Conservation (phyloP, 2,329 filamentous ascomycete genomes). For the Sordariomycetes sp. region DNA sequence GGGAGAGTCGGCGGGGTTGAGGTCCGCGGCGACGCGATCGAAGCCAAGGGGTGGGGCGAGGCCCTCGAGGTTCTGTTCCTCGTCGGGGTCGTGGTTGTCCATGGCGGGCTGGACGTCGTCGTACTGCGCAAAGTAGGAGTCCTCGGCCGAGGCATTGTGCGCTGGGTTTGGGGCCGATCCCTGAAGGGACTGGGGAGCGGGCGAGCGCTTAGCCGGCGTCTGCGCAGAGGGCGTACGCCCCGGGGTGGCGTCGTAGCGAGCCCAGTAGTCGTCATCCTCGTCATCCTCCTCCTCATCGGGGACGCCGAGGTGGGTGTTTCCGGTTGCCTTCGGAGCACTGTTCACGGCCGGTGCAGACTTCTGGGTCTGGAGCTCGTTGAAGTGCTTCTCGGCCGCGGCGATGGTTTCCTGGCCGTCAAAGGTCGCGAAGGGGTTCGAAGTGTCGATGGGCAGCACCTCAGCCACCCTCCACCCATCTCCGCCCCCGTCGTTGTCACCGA, state of each 20-base stretch:
- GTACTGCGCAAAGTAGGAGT: slow-evolving; percentile 69
- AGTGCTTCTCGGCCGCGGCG: slow-evolving; percentile 49
- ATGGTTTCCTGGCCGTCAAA: slow-evolving; percentile 42
- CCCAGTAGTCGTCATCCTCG: slow-evolving; percentile 73
- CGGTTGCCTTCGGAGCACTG: slow-evolving; percentile 8
- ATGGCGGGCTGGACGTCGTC: slow-evolving; percentile 69
- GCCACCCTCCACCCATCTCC: slow-evolving; percentile 61
- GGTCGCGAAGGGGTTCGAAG: slow-evolving; percentile 40
- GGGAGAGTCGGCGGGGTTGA: slow-evolving; percentile 10
- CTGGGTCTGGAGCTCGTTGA: slow-evolving; percentile 20
- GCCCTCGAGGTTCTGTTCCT: slow-evolving; percentile 28
- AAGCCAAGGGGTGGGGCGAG: slow-evolving; percentile 24
- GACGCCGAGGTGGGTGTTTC: slow-evolving; percentile 14
- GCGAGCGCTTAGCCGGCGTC: slow-evolving; percentile 53
- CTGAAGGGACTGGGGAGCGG: slow-evolving; percentile 37
- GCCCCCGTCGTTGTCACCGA: slow-evolving; percentile 49
- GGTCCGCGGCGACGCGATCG: slow-evolving; percentile 6
- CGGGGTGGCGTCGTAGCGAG: slow-evolving; percentile 52
- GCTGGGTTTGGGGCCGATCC: slow-evolving; percentile 11
- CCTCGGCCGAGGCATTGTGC: slow-evolving; percentile 37
- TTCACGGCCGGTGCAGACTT: slow-evolving; percentile 8
- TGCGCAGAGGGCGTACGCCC: slow-evolving; percentile 41
- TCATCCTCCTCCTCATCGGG: slow-evolving; percentile 37
- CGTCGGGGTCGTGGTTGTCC: slow-evolving; percentile 73
- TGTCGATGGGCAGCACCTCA: slow-evolving; percentile 54